Base-by-base conservation (phyloP, 108 stramenopile genomes). In the Stephanodiscus triporus region DNA sequence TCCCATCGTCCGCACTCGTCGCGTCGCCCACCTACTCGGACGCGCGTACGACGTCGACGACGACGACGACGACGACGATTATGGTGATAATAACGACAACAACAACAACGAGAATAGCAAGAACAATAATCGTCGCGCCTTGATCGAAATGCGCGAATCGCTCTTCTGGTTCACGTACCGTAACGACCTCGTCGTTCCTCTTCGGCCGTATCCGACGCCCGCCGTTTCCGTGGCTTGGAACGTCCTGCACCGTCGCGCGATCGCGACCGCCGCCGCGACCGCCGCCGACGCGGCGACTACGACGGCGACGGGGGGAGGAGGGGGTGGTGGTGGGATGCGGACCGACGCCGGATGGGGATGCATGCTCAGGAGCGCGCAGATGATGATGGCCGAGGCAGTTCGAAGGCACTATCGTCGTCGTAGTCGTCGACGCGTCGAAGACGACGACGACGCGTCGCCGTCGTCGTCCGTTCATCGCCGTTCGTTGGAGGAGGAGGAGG, bases 311-410 rank as follows among this genome's bases (percentile, higher is more conserved):
- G 29, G 43, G n/a, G 68, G 86, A 55, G 71, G 66, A n/a, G 38
- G 23, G 7, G 60, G 26, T 26, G 67, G 48, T 0, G 61, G 22
- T 30, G 68, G 78, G 22, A 92, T 89, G 56, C 89, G 83, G 9
- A 85, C 85, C 11, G 99, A 99, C 78, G 93, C 96, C 32, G 99
- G 99, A 23, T 99, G 97, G 98, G 99, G 99, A 14, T 99, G 99
- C 78, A 99, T 99, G 99, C 81, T 98, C 36, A 93, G 99, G 40
- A 85, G 88, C 37, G 97, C 99, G 1, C 97, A 98, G 73, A 99
- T 99, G 99, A 77, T 99, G 72, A 71, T 99, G 67, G 89, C 82
- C 9, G 91, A 97, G 54, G 88, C 89, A 0, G 70, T 97, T 24
- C 60, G 92, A 62, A 56, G 93, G 30, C 91, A 96, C 72, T 93